Base-by-base conservation (phyloP, 345 rosid species). In the Ricinus communis region DNA sequence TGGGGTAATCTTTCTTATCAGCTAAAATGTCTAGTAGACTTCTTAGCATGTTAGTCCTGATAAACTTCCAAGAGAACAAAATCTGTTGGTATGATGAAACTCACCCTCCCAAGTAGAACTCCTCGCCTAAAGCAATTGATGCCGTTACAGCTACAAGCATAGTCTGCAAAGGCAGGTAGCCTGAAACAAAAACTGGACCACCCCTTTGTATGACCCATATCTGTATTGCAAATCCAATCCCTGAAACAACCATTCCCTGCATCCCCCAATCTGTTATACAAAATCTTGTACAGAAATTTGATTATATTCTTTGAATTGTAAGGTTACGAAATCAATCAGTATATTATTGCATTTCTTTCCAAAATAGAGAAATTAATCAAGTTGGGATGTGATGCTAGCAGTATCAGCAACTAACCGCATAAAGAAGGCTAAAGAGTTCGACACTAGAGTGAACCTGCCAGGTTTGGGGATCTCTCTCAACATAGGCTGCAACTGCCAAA, bases 101-200 rank as follows among this genome's bases (percentile, higher is more conserved):
- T 58, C 33, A 87, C 91, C 95, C 90, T 80, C 90, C 90, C 56
- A 85, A 80, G 79, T 77, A 80, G 57, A 89, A 87, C 54, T 83
- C 87, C 82, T 87, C 95, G n/a, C 84, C 83, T 74, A 87, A 74
- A 63, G 81, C 83, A 66, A 84, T 24, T 25, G 85, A 72, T 7
- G 87, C 90, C 82, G 82, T 70, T 57, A 87, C 2, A 65, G 90
- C 95, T 58, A 87, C 88, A 15, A 89, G 78, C 75, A 89, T 73
- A 36, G 90, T 86, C 72, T 86, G 91, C 40, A 86, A 41, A 68
- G 89, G 91, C 62, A 87, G 57, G 67, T 87, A 86, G 45, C 87
- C 85, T 40, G 90, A 86, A 69, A 87, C 82, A 83, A 89, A 87
- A 61, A 86, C 82, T 15, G 91, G 90, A 30, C 95, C 91, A 68